Evolutionary conservation across 108 stramenopile genomes (phyloP).

Genomic region (Cyclotella kingstonii): DNA sequence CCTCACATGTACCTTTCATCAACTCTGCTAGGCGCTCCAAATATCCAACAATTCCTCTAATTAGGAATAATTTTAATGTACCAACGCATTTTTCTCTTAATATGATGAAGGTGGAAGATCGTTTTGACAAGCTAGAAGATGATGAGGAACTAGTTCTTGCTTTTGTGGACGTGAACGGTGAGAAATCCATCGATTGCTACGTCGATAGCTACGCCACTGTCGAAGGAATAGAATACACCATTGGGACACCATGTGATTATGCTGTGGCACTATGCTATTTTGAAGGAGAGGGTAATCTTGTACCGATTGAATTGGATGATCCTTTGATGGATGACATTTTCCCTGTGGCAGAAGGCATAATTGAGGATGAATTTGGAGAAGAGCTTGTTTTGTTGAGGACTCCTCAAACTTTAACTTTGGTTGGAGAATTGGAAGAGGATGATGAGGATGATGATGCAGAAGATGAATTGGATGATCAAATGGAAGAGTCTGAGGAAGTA

Average conservation of each 20-base stretch:
- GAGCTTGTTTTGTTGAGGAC: slow-evolving; percentile 77
- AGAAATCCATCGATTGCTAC: slow-evolving; percentile 81
- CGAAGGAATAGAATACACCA: slow-evolving; percentile 71
- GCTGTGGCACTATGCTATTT: slow-evolving; percentile 84
- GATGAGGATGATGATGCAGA: slow-evolving; percentile 54
- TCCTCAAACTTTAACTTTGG: slow-evolving; percentile 82
- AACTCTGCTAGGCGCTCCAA: too few relatives aligned
- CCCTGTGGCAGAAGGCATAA: slow-evolving; percentile 76
- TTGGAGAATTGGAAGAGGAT: slow-evolving; percentile 58
- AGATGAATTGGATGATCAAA: slow-evolving; percentile 51
- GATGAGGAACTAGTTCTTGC: slow-evolving; percentile 77
- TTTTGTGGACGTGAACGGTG: slow-evolving; percentile 63
- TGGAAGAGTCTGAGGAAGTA: slow-evolving; percentile 70
- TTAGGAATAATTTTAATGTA: too few relatives aligned
- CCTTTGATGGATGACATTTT: slow-evolving; percentile 82
- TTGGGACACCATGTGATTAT: slow-evolving; percentile 84
- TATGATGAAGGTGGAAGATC: slow-evolving; percentile 8
- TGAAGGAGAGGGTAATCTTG: slow-evolving; percentile 55
- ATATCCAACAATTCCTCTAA: too few relatives aligned
- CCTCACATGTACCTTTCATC: background rate
- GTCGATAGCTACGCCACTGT: slow-evolving; percentile 66
- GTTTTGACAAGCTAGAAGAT: slow-evolving; percentile 41
- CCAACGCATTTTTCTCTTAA: background rate
- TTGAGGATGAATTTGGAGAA: slow-evolving; percentile 88
- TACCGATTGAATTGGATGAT: slow-evolving; percentile 78